Conservation (phyloP, 2,329 filamentous ascomycete genomes). For the Diaporthe destruens region DNA sequence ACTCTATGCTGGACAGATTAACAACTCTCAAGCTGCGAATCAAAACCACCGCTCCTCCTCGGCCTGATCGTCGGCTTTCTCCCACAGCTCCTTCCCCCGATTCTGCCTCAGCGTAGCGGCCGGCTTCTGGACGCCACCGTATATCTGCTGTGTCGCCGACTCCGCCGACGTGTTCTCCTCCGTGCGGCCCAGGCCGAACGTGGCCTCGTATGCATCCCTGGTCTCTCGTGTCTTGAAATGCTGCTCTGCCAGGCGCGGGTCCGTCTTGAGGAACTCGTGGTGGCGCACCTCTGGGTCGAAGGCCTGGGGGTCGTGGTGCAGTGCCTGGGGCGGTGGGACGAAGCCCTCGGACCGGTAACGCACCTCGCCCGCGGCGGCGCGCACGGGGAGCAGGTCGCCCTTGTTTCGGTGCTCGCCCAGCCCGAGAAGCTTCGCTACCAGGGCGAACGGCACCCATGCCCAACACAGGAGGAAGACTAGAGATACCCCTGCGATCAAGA, state of each 20-base stretch:
- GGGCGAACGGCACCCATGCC: conserved; percentile 14
- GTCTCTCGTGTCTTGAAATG: conserved; percentile 41
- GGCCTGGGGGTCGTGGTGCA: background rate
- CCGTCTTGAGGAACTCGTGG: background rate
- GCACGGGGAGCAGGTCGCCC: background rate
- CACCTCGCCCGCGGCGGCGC: conserved; percentile 7
- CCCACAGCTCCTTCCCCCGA: background rate
- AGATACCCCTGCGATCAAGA: conserved; percentile 27
- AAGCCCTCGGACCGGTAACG: background rate
- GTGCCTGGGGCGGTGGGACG: background rate
- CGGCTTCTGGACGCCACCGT: background rate
- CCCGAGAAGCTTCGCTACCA: conserved; percentile 6
- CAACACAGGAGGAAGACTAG: conserved; percentile 21
- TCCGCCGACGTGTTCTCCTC: too few relatives aligned
- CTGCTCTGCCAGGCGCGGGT: background rate
- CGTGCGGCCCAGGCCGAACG: conserved; percentile 52
- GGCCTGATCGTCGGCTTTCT: background rate
- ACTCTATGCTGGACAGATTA: too few relatives aligned
- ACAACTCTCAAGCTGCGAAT: background rate
- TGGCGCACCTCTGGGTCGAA: conserved; percentile 23
- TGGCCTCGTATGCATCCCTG: conserved; percentile 57
- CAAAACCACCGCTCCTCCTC: background rate
- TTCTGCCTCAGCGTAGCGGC: background rate
- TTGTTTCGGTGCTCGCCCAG: background rate
- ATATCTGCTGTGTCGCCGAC: background rate